phyloP scores from a whole-genome alignment of 2,329 filamentous ascomycete species.

The Claviceps citrina region DNA sequence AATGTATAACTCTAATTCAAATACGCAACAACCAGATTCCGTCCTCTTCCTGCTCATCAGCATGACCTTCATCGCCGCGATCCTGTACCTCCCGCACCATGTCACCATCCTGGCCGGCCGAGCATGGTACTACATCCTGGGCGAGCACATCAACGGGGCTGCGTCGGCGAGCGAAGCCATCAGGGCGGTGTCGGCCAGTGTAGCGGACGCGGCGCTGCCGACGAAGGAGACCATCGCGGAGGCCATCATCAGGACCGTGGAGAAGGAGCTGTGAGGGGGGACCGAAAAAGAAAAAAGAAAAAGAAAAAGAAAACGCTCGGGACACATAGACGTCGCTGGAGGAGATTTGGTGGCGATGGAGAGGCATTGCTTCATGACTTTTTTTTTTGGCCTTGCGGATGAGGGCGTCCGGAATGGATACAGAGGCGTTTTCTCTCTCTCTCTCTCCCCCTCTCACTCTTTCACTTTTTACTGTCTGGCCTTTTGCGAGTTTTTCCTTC shows the following conservation, averaged over 20 bases:
- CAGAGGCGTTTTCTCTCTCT: neutral
- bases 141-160: slow-evolving; percentile 48
- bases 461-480: too few relatives aligned
- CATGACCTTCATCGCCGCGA: slow-evolving; percentile 71
- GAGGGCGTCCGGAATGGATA: too few relatives aligned
- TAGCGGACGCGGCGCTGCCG: slow-evolving; percentile 12
- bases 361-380: neutral
- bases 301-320: too few relatives aligned
- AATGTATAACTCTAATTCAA: too few relatives aligned
- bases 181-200: slow-evolving; percentile 17
- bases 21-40: slow-evolving; percentile 60
- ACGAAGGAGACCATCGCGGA: slow-evolving; percentile 10
- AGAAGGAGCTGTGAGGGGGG: slow-evolving; percentile 20
- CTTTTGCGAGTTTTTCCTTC: too few relatives aligned
- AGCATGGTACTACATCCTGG: slow-evolving; percentile 88
- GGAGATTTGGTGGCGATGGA: too few relatives aligned
- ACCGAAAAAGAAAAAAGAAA: too few relatives aligned
- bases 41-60: slow-evolving; percentile 80
- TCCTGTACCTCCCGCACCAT: slow-evolving; percentile 89
- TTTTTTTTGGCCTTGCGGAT: neutral
- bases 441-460: neutral
- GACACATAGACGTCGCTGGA: too few relatives aligned
- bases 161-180: slow-evolving; percentile 19
- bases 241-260: slow-evolving; percentile 11
- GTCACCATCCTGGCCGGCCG: slow-evolving; percentile 67